phyloP scores from a whole-genome alignment of 73 alveolate genomes.

The Loxodes magnus region DNA sequence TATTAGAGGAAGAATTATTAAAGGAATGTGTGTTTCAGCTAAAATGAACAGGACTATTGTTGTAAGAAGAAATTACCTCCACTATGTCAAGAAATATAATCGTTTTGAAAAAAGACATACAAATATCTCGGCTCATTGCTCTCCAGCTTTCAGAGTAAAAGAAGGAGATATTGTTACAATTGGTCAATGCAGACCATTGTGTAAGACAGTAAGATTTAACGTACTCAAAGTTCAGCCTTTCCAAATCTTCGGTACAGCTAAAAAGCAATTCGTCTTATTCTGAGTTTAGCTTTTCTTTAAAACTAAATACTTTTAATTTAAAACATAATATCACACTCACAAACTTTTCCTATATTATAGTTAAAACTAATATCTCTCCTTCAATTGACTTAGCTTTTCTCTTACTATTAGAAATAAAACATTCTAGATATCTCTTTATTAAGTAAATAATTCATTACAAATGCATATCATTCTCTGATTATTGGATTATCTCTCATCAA shows the following conservation, averaged over 20 bases:
- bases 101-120: conserved; percentile 93
- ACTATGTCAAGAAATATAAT: conserved; percentile 84
- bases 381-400: too few relatives aligned
- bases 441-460: too few relatives aligned
- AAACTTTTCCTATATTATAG: too few relatives aligned
- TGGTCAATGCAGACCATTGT: conserved; percentile 98
- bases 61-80: conserved; percentile 97
- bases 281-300: too few relatives aligned
- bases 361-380: too few relatives aligned
- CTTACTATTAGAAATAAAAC: too few relatives aligned
- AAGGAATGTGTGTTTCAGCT: conserved; percentile 92
- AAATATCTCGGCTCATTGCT: conserved; percentile 68
- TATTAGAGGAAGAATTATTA: conserved; percentile 31
- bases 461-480: too few relatives aligned
- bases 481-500: too few relatives aligned
- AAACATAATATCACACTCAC: too few relatives aligned
- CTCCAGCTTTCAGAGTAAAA: conserved; percentile 44
- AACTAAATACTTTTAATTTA: too few relatives aligned
- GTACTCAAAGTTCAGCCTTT: conserved; percentile 57
- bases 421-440: too few relatives aligned
- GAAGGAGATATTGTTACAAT: conserved; percentile 97
- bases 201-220: conserved; percentile 97
- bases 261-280: conserved; percentile 19
- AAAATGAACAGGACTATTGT: conserved; percentile 97
- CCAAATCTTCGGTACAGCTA: conserved; percentile 37